Conservation (phyloP, 371 early-diverging fungal genomes). For the Lichtheimia ramosa region DNA sequence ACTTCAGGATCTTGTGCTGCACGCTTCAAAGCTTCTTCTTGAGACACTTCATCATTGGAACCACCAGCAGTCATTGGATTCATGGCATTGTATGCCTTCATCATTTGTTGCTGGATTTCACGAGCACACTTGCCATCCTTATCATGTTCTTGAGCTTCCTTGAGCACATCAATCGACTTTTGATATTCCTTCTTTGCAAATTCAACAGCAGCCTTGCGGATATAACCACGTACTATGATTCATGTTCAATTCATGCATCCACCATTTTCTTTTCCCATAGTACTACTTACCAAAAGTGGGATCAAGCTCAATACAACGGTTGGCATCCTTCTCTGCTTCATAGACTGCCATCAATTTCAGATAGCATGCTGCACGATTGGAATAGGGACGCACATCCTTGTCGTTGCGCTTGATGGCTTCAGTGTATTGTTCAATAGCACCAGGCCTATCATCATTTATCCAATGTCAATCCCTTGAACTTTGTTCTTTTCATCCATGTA, state of each 20-base stretch:
- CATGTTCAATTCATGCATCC: background rate
- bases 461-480: background rate
- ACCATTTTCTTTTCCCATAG: background rate
- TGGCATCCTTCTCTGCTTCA: slow-evolving; percentile 95
- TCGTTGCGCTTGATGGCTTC: slow-evolving; percentile 97
- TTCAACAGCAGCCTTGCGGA: slow-evolving; percentile 94
- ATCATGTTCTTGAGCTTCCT: slow-evolving; percentile 78
- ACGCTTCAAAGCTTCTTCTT: slow-evolving; percentile 79
- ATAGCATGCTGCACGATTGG: slow-evolving; percentile 97
- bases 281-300: slow-evolving; percentile 69
- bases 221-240: slow-evolving; percentile 84
- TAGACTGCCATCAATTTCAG: slow-evolving; percentile 92
- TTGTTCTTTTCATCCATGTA: background rate
- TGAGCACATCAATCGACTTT: slow-evolving; percentile 82
- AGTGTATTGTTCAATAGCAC: slow-evolving; percentile 93
- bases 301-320: slow-evolving; percentile 86
- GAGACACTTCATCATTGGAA: slow-evolving; percentile 45
- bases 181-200: slow-evolving; percentile 87
- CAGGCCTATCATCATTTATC: slow-evolving; percentile 44
- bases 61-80: slow-evolving; percentile 46
- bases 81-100: slow-evolving; percentile 80
- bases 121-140: slow-evolving; percentile 77
- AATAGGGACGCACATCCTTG: slow-evolving; percentile 86
- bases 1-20: slow-evolving; percentile 95
- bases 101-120: slow-evolving; percentile 83